phyloP scores from a whole-genome alignment of 768 basidiomycete species.

The Tylopilus vinaceipallidus region DNA sequence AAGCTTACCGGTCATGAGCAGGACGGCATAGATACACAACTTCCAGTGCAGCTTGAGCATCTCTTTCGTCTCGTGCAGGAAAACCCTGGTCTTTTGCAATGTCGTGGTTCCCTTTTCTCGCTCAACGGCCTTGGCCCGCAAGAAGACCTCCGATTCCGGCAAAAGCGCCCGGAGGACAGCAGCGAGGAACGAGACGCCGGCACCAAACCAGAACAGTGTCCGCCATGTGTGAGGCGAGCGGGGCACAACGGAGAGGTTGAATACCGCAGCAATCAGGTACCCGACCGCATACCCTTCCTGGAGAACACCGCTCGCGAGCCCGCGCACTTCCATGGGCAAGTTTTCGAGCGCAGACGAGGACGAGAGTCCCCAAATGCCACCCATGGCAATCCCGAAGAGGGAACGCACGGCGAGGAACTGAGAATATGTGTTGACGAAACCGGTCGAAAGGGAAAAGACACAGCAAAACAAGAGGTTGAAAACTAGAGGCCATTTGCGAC shows the following conservation, averaged over 20 bases:
- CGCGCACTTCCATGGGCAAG: conserved; percentile 82
- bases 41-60: conserved; percentile 87
- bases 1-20: conserved; percentile 64
- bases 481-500: conserved; percentile 92
- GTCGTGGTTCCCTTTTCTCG: conserved; percentile 37
- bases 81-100: conserved; percentile 59
- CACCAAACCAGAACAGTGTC: conserved; percentile 75
- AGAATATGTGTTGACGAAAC: conserved; percentile 73
- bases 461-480: conserved; percentile 69
- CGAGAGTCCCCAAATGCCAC: conserved; percentile 85
- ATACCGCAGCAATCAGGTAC: conserved; percentile 78
- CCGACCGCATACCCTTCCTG: conserved; percentile 91
- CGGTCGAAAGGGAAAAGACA: conserved; percentile 72
- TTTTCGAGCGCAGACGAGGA: conserved; percentile 85
- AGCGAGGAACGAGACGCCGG: conserved; percentile 68
- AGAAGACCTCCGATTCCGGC: conserved; percentile 78
- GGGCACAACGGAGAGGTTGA: conserved; percentile 66
- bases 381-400: conserved; percentile 87
- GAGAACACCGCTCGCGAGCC: conserved; percentile 78
- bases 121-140: conserved; percentile 59
- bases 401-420: conserved; percentile 82
- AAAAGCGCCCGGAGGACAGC: conserved; percentile 62
- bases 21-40: conserved; percentile 77
- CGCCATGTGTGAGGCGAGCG: conserved; percentile 55
- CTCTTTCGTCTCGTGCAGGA: conserved; percentile 65